Percentiles rank a stretch among this genome's conserved stretches.
Conservation (phyloP, 495 filamentous ascomycete species). For the Schizothecium vesticola region DNA sequence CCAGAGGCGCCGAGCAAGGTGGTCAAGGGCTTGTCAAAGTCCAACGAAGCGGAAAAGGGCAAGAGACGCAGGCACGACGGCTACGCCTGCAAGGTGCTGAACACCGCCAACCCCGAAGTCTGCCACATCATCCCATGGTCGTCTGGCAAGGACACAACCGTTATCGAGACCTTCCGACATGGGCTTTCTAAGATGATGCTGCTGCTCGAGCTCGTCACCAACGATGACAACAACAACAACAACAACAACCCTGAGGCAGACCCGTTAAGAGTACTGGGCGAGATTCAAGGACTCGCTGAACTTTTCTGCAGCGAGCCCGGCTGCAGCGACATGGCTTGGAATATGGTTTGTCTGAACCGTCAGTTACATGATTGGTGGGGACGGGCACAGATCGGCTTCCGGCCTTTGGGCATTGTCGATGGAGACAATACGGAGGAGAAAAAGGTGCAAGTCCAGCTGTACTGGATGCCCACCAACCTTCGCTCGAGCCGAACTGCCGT, state of each 20-base stretch:
- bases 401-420: slow-evolving; percentile 5
- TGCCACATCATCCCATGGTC: slow-evolving; percentile 1
- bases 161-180: background rate
- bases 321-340: slow-evolving; percentile 5
- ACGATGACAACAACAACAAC: too few species aligned
- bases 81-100: slow-evolving; percentile 5
- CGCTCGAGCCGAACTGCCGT: slow-evolving; percentile 4
- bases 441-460: slow-evolving; percentile 7
- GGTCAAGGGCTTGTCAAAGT: background rate
- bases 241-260: background rate
- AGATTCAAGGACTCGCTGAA: background rate
- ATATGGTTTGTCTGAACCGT: slow-evolving; percentile 7
- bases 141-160: background rate
- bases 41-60: slow-evolving; percentile 2
- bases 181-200: background rate
- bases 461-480: slow-evolving; percentile 6
- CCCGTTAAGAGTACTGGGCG: background rate
- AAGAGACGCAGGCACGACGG: slow-evolving; percentile 7
- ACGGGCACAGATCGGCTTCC: slow-evolving; percentile 7
- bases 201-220: background rate
- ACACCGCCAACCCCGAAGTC: slow-evolving; percentile 3
- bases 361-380: slow-evolving; percentile 6
- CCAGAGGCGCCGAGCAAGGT: too few species aligned
- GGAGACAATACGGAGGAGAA: slow-evolving; percentile 1
- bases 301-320: slow-evolving; percentile 5